Evolutionary conservation across 352 stramenopile genomes (phyloP), one percentile per base, ranked within the genome.

Genomic region (Globisporangium barbulae): DNA sequence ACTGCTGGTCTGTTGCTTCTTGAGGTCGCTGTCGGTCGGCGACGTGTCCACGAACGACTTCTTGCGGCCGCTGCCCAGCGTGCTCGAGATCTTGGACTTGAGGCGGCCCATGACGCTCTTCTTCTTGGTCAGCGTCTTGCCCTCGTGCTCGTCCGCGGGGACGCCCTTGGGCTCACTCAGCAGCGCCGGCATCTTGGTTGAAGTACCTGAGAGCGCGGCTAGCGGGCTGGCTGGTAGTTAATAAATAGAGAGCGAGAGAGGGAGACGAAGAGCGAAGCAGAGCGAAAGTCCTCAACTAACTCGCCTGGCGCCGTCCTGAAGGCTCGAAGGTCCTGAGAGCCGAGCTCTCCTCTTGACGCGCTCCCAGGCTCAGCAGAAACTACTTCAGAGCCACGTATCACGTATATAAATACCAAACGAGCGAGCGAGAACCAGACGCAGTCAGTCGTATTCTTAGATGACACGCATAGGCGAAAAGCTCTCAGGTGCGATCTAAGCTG

Each of bases 61-160:
- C 55, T 78, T 76, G 53, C 69, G 73, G 12, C 78, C 70, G 30
- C 78, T 69, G 30, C 74, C 70, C 5, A 91, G 64, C 33, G 81
- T 89, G 17, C 52, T 75, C 2, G 69, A 70, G 41, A 92, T 69
- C 28, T 78, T 89, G 49, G 77, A 90, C 67, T 88, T 90, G 72
- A 92, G 77, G n/a, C 71, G 67, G 13, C 79, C 78, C 67, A 92
- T 80, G 28, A 90, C 61, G 22, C 81, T 72, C 61, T 87, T 85
- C 66, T 84, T 84, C 65, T 76, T 82, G 70, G 83, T 83, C 21
- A 62, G 67, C 42, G 48, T 47, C 61, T 54, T 71, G 44, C 42
- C 48, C n/a, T 64, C 63, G 47, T 64, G 59, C 19, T 67, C 64
- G n/a, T 75, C 68, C 5, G 49, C 55, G 19, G 37, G 39, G 10